Evolutionary conservation across 2,329 filamentous ascomycete species (phyloP).

Genomic region (Cyphellophora europaea): DNA sequence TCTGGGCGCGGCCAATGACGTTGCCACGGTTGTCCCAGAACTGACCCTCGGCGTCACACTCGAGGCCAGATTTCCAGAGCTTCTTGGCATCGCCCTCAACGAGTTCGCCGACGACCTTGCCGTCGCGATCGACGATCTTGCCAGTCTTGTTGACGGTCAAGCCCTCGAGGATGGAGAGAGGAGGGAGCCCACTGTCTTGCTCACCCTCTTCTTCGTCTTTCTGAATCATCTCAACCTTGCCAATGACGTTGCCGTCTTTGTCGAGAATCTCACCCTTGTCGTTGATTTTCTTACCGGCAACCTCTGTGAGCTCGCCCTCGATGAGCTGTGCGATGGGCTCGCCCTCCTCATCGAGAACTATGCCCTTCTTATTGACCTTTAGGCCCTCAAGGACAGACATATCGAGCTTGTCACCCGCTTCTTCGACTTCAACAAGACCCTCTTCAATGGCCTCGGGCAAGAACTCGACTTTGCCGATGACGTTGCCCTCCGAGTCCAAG

Average conservation of each 20-base stretch:
- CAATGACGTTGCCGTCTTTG: constrained; percentile 26
- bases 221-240: constrained; percentile 25
- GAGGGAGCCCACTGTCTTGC: constrained; percentile 23
- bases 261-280: constrained; percentile 26
- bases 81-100: constrained; percentile 57
- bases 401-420: constrained; percentile 14
- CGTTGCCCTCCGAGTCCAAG: constrained; percentile 38
- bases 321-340: constrained; percentile 44
- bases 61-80: constrained; percentile 31
- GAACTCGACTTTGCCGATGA: constrained; percentile 34
- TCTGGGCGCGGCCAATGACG: constrained; percentile 51
- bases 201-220: constrained; percentile 24
- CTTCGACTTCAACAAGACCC: constrained; percentile 18
- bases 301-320: constrained; percentile 27
- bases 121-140: constrained; percentile 33
- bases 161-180: constrained; percentile 28
- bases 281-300: constrained; percentile 25
- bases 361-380: constrained; percentile 51
- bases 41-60: constrained; percentile 50
- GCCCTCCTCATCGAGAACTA: constrained; percentile 29
- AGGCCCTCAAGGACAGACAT: constrained; percentile 29
- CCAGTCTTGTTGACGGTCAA: constrained; percentile 34
- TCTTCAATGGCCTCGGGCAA: constrained; percentile 20
- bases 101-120: constrained; percentile 47
- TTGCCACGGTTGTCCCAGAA: constrained; percentile 56